Evolutionary conservation across 768 basidiomycete genomes (phyloP), one percentile per base, ranked within the genome.

Genomic region (Cystofilobasidium macerans): DNA sequence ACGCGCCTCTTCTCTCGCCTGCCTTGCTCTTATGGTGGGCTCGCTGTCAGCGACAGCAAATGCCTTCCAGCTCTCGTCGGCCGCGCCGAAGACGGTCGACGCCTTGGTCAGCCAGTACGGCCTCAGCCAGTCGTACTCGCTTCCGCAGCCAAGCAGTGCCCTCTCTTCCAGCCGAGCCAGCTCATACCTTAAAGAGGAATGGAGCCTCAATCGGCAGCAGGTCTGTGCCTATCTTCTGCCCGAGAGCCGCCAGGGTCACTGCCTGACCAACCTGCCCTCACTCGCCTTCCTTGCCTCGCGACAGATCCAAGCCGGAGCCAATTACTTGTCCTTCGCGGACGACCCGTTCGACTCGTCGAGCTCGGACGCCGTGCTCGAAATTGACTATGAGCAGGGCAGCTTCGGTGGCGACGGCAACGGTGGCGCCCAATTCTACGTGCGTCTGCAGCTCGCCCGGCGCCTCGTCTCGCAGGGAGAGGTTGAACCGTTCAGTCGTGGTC

Each of bases 101-200:
- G 67, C 61, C 38, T 32, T 84, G 42, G 83, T 84, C 33, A 75
- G 80, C 0, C 78, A 76, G 67, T 85, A 80, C 72, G 77, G 78
- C 14, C 80, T 86, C 58, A 76, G 82, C 16, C 82, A 83, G 2
- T 84, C 82, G 72, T 87, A 86, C 3, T 72, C 77, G 6, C 74
- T 87, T 20, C 81, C 85, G 5, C 88, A 85, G 71, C 86, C 87
- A 28, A 79, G 82, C 6, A 79, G 82, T 5, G 85, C 85, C 0
- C 80, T 81, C 65, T 72, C 78, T n/a, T 76, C 80, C 42, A 70
- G 73, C 33, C 80, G 83, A 61, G 75, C 86, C 0, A 78, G 81
- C 68, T 74, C 76, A 0, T 79, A 83, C 69, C 74, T 87, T 12
- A 76, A 79, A 26, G 79, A 80, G 12, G 74, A 80, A 30, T 88